These are phyloP conservation scores for Strigomonas culicis DNA, from an alignment of 208 protist species.

Conservation along the genomic window DNA sequence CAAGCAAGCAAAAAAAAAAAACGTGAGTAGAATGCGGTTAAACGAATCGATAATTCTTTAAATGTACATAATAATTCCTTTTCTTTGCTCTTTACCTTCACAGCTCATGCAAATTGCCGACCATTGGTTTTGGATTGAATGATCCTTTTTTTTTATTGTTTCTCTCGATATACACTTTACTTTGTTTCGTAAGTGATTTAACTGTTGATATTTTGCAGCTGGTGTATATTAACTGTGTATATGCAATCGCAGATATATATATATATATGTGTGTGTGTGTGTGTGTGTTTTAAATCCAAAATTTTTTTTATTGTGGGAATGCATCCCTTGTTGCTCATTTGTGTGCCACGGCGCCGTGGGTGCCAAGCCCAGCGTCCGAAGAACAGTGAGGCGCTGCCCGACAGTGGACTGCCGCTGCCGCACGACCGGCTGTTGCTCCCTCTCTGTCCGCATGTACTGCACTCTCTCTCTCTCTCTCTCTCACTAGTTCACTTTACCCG, in stretches of 20 bases:
- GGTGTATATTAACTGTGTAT: no score
- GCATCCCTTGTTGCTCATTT: no score
- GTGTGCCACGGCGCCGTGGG: no score
- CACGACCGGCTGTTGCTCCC: neutral
- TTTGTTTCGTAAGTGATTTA: neutral
- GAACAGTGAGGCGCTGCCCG: neutral
- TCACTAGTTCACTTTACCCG: neutral
- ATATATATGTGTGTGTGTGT: neutral
- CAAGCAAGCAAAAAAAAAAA: neutral
- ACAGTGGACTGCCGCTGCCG: neutral
- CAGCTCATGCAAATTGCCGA: no score
- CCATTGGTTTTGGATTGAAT: neutral
- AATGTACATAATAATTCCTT: neutral
- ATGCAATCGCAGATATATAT: neutral
- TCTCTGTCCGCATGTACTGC: neutral
- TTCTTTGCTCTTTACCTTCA: no score
- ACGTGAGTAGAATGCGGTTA: no score
- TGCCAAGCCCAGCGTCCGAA: no score
- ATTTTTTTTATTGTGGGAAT: neutral
- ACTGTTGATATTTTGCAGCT: neutral
- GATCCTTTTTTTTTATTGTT: constrained; percentile 17
- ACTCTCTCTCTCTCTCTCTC: constrained; percentile 6
- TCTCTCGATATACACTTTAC: neutral
- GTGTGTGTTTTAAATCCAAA: neutral
- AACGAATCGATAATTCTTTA: constrained; percentile 1